Conservation (phyloP, 306 rosid species). For the Albizia julibrissin region DNA sequence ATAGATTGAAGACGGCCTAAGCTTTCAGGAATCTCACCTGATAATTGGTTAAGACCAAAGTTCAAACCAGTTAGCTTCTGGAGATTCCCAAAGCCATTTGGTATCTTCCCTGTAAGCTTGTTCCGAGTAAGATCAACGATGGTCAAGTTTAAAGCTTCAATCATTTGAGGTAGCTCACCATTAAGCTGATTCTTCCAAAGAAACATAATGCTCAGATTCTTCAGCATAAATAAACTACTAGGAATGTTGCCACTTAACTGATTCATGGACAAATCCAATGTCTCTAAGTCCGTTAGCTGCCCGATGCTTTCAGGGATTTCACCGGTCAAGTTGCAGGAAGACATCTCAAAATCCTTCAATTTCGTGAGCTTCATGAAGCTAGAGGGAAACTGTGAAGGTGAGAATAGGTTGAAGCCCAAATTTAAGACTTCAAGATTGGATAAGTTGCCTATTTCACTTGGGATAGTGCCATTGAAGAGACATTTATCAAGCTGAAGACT, state of each 20-base stretch:
- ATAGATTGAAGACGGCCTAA: conserved; percentile 49
- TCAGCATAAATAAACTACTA: conserved; percentile 40
- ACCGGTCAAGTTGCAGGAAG: conserved; percentile 33
- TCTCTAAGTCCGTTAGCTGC: conserved; percentile 41
- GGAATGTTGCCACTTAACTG: conserved; percentile 47
- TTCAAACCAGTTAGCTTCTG: conserved; percentile 21
- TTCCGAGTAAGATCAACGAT: conserved; percentile 42
- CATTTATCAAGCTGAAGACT: conserved; percentile 4
- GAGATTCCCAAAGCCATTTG: conserved; percentile 46
- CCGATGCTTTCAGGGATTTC: conserved; percentile 48
- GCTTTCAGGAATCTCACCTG: conserved; percentile 48
- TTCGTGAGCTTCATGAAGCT: conserved; percentile 43
- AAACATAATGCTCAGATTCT: conserved; percentile 41
- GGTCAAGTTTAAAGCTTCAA: conserved; percentile 33
- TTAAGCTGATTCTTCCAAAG: conserved; percentile 42
- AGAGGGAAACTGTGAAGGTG: conserved; percentile 38
- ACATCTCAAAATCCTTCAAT: conserved; percentile 34
- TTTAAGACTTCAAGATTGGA: conserved; percentile 37
- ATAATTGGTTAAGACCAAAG: conserved; percentile 38
- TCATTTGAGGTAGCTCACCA: conserved; percentile 46
- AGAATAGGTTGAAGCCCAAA: conserved; percentile 5
- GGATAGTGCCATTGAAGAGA: conserved; percentile 40
- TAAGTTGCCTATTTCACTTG: conserved; percentile 47
- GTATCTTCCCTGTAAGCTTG: conserved; percentile 42
- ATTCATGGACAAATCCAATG: conserved; percentile 35